A percentile compares a stretch with the other conserved stretches of the same genome.
Evolutionary conservation across 2,329 filamentous ascomycete genomes (phyloP).

Genomic region (Xylariaceae sp.): DNA sequence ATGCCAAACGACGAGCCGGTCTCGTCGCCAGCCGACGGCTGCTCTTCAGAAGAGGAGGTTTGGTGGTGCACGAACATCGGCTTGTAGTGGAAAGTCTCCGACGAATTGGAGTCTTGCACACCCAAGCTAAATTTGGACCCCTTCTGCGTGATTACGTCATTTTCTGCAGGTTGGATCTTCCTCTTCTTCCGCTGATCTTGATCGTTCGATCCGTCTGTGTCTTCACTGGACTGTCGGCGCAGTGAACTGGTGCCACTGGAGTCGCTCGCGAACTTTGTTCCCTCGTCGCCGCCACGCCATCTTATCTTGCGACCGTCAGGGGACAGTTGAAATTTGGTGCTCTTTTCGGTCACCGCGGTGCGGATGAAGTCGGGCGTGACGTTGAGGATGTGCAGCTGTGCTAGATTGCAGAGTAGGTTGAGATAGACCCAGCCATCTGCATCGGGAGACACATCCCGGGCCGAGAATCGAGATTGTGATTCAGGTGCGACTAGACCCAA

Average conservation of each 20-base stretch:
- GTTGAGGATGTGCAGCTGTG: constrained; percentile 80
- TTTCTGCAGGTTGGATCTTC: constrained; percentile 37
- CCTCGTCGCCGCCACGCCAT: constrained; percentile 67
- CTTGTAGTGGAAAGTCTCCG: constrained; percentile 58
- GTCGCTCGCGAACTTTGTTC: constrained; percentile 64
- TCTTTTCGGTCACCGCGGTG: constrained; percentile 65
- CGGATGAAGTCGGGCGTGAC: constrained; percentile 76
- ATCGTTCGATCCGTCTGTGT: constrained; percentile 41
- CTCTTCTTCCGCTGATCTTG: constrained; percentile 42
- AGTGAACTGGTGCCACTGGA: constrained; percentile 49
- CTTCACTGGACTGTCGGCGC: constrained; percentile 47
- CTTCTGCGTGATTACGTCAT: constrained; percentile 36
- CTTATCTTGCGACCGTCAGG: constrained; percentile 73
- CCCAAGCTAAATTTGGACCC: constrained; percentile 38
- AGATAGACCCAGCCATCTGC: constrained; percentile 77
- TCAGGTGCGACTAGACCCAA: constrained; percentile 63
- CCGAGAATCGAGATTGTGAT: constrained; percentile 40
- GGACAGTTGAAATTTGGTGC: constrained; percentile 73
- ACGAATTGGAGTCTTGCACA: constrained; percentile 33
- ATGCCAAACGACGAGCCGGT: constrained; percentile 46
- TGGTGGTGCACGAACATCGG: constrained; percentile 54
- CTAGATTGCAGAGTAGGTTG: constrained; percentile 75
- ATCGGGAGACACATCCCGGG: constrained; percentile 54
- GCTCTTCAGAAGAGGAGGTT: constrained; percentile 41
- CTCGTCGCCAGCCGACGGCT: constrained; percentile 43